Evolutionary conservation across 164 flowering plant genomes (phyloP).

Genomic region (Hamamelis virginiana): DNA sequence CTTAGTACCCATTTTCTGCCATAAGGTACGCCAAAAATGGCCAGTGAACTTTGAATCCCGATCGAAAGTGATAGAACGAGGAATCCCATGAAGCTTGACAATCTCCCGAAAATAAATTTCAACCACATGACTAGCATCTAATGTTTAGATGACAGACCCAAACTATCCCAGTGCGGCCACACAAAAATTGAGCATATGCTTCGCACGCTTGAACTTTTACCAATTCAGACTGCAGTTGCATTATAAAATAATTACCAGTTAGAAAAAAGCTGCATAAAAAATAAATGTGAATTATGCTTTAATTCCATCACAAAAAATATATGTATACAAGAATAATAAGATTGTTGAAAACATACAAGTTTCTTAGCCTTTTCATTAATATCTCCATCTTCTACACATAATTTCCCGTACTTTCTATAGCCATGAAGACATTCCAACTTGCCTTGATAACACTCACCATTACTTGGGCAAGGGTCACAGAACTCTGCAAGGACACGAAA

Average conservation of each 20-base stretch:
- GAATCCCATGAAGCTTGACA: no score
- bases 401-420: conserved; percentile 59
- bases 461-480: conserved; percentile 84
- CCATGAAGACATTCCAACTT: conserved; percentile 72
- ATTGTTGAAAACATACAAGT: conserved; percentile 50
- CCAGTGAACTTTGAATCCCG: no score
- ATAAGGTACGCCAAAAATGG: no score
- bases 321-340: conserved; percentile 10
- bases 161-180: conserved; percentile 57
- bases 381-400: conserved; percentile 83
- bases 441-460: conserved; percentile 70
- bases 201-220: conserved; percentile 59
- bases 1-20: no score
- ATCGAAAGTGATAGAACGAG: no score
- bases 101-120: no score
- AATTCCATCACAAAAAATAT: not conserved
- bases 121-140: no score
- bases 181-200: conserved; percentile 55
- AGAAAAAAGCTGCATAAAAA: conserved; percentile 1
- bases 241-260: conserved; percentile 17
- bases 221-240: conserved; percentile 58
- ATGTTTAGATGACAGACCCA: conserved; percentile 81
- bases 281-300: not conserved
- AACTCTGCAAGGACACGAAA: conserved; percentile 39
- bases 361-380: conserved; percentile 66